Evolutionary conservation across 2,329 filamentous ascomycete genomes (phyloP).

Genomic region (Saccharata proteae): DNA sequence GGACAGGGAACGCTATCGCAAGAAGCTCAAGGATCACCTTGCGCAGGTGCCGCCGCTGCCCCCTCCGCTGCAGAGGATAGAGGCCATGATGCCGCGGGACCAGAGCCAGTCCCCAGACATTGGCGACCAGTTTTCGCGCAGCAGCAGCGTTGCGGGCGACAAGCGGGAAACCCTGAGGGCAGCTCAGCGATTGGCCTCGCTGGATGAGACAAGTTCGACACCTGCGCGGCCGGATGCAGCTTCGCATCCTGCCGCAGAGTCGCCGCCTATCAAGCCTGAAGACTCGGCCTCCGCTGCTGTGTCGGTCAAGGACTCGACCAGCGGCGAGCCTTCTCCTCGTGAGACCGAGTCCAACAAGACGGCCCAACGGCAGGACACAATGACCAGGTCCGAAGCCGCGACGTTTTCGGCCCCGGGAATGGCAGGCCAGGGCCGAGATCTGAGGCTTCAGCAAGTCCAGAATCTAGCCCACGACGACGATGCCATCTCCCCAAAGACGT

Average conservation of each 20-base stretch:
- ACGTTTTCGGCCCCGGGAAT: background rate
- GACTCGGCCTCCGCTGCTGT: conserved; percentile 2
- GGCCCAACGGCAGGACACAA: too few species aligned
- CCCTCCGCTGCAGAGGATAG: conserved; percentile 17
- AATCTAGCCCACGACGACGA: conserved; percentile 5
- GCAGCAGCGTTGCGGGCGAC: conserved; percentile 4
- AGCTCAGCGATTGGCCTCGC: conserved; percentile 3
- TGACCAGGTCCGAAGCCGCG: too few species aligned
- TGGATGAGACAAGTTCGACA: conserved; percentile 1
- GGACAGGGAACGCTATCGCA: conserved; percentile 88
- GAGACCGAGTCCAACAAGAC: background rate
- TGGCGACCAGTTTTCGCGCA: conserved; percentile 4
- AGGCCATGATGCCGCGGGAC: conserved; percentile 21
- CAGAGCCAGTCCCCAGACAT: conserved; percentile 24
- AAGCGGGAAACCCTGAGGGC: background rate
- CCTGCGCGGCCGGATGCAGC: too few species aligned
- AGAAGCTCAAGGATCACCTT: conserved; percentile 70
- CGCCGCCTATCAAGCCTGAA: conserved; percentile 1
- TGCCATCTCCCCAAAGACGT: conserved; percentile 6
- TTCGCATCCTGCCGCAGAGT: too few species aligned
- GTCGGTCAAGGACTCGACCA: conserved; percentile 3
- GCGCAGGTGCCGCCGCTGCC: conserved; percentile 31
- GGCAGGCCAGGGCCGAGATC: background rate
- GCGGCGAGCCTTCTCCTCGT: conserved; percentile 4
- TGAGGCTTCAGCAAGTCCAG: background rate